These are phyloP conservation scores for Moricandia arvensis DNA, from an alignment of 345 rosid species.

Conservation along the genomic window DNA sequence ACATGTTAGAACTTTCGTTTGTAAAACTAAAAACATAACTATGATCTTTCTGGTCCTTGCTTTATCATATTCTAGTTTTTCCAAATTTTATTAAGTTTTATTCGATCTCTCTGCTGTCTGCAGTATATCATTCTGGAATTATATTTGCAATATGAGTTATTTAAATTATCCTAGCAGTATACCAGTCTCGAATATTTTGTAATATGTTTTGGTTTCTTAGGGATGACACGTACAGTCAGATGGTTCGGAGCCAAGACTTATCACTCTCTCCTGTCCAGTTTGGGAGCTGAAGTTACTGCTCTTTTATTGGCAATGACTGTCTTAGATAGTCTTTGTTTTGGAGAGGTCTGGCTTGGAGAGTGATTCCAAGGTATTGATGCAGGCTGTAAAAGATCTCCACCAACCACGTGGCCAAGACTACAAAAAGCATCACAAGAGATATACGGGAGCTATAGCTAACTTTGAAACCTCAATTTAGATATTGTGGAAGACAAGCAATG, in stretches of 20 bases:
- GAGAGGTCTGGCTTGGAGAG: neutral
- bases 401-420: neutral
- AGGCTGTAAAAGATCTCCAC: neutral
- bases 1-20: conserved; percentile 23
- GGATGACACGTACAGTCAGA: neutral
- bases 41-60: neutral
- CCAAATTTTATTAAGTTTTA: neutral
- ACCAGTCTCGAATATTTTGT: neutral
- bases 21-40: conserved; percentile 29
- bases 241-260: neutral
- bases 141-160: conserved; percentile 3
- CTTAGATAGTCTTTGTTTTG: neutral
- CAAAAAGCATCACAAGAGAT: neutral
- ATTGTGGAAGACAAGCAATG: neutral
- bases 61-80: conserved; percentile 17
- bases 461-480: neutral
- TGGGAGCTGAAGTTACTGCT: neutral
- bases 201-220: conserved; percentile 4
- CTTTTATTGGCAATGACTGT: neutral
- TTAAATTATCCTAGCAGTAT: neutral
- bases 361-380: neutral
- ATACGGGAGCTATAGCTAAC: neutral
- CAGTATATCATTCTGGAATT: neutral
- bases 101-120: conserved; percentile 13
- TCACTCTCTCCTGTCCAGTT: neutral